These are phyloP conservation scores for Moniliella sp. DNA, from an alignment of 1,284 basidiomycete genomes.

Conservation along the genomic window DNA sequence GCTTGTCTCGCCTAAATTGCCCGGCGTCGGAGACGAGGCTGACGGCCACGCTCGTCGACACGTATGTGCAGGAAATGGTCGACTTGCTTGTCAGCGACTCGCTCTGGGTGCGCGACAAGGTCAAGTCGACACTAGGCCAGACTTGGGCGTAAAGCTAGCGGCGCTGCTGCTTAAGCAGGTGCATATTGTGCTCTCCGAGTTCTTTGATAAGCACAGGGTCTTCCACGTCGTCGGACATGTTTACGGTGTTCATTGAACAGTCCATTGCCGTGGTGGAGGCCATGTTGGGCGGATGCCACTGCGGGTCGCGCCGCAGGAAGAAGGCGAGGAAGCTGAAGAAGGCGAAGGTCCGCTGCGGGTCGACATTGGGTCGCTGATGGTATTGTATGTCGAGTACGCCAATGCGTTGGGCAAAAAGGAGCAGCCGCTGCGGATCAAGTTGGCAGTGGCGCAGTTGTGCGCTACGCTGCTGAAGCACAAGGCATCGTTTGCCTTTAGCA, in stretches of 20 bases:
- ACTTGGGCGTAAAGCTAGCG: constrained; percentile 13
- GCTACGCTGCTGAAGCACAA: constrained; percentile 22
- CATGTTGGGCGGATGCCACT: constrained; percentile 17
- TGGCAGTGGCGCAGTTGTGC: constrained; percentile 24
- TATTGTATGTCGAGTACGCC: constrained; percentile 24
- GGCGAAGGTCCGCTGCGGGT: constrained; percentile 13
- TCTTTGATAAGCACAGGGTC: constrained; percentile 23
- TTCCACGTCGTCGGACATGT: constrained; percentile 19
- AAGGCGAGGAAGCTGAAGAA: background rate
- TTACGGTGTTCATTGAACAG: constrained; percentile 27
- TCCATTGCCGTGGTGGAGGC: constrained; percentile 20
- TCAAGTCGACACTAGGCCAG: constrained; percentile 26
- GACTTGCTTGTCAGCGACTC: constrained; percentile 27
- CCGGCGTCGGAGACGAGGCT: too few species aligned
- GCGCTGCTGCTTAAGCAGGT: constrained; percentile 23
- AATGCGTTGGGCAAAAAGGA: constrained; percentile 19
- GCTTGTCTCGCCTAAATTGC: constrained; percentile 5
- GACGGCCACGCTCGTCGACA: constrained; percentile 12
- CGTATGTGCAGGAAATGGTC: constrained; percentile 25
- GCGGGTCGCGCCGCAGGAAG: too few species aligned
- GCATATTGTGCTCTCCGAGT: constrained; percentile 23
- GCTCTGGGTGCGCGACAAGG: constrained; percentile 27
- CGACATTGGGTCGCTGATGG: constrained; percentile 25
- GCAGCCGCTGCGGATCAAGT: constrained; percentile 23
- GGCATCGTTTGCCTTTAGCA: constrained; percentile 13